A percentile compares a stretch with the other conserved stretches of the same genome.
These are phyloP conservation scores for Lactarius sp. DNA, from an alignment of 768 basidiomycete species.

Conservation along the genomic window DNA sequence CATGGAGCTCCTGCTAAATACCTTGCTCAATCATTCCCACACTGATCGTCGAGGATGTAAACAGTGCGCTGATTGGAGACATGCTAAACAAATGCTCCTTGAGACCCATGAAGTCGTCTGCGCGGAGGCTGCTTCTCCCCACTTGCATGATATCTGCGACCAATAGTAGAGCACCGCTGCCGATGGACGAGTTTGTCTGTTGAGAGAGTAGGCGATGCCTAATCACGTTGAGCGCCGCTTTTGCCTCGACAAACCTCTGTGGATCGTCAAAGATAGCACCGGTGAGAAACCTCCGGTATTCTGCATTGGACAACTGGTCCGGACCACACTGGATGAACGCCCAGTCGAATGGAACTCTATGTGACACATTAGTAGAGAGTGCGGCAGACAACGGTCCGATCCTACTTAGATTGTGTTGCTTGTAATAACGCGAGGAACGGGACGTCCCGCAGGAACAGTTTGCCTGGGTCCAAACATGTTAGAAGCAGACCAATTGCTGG, in stretches of 20 bases:
- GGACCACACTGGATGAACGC: conserved; percentile 16
- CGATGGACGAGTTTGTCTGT: not conserved
- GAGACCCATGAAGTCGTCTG: conserved; percentile 6
- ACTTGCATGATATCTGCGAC: conserved; percentile 16
- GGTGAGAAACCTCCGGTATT: conserved; percentile 13
- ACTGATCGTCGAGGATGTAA: conserved; percentile 1
- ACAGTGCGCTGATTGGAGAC: conserved; percentile 7
- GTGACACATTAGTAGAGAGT: not conserved
- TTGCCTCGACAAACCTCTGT: conserved; percentile 14
- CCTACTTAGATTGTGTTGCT: conserved; percentile 8
- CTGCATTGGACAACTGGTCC: conserved; percentile 4
- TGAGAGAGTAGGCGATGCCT: conserved; percentile 2
- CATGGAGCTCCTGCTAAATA: not conserved
- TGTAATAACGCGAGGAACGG: conserved; percentile 1
- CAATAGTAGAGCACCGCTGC: not conserved
- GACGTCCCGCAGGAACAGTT: conserved; percentile 37
- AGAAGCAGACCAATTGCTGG: conserved; percentile 42
- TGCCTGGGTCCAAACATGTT: conserved; percentile 41
- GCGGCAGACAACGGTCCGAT: not conserved
- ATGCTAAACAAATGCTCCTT: conserved; percentile 17
- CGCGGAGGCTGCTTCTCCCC: conserved; percentile 3
- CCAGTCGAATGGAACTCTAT: conserved; percentile 19
- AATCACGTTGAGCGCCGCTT: conserved; percentile 11
- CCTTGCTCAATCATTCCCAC: conserved; percentile 10
- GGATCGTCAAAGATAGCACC: conserved; percentile 8